Evolutionary conservation across 1,284 basidiomycete genomes (phyloP), one percentile per base, ranked within the genome.

Genomic region (Leccinum solheimii): DNA sequence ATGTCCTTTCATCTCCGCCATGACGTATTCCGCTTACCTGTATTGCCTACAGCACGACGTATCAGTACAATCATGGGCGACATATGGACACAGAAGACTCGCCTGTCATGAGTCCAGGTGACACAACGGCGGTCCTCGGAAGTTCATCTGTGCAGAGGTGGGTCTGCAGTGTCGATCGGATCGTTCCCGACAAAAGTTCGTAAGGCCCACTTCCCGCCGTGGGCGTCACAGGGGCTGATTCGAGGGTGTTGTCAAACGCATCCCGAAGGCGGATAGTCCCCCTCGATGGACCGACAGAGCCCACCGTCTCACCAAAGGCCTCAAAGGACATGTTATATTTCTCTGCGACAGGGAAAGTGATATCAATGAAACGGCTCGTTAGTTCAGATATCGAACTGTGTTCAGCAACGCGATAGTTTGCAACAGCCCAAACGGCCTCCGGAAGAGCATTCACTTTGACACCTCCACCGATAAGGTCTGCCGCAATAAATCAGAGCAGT

Each of bases 161-260:
- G n/a, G 62, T 72, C 56, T 65, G 58, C 21, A 72, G 55, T 4
- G 77, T 76, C 78, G 75, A 74, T 50, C 78, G 75, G 62, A 85
- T 82, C 1, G 79, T 82, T 2, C 80, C 81, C 9, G 79, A 79
- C n/a, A 85, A 71, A 11, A 86, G 65, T 16, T 75, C 71, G 66
- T 78, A 87, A 11, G 79, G 75, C 2, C 74, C 73, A 11, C 76
- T 76, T 3, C 72, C 69, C 2, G 69, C 68, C 5, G 77, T 78
- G 0, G 84, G 81, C 2, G 84, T 81, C 19, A 81, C 74, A 1
- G 84, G 83, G 2, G 84, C 80, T 11, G 85, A 81, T 58, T 81
- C 79, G 13, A 83, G 73, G 23, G 75, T 74, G 4, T 72, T 73
- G 14, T 72, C 72, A 60, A 77, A 82, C 0, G 80, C 77, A 56